These are phyloP conservation scores for Blastobotrys terrestris DNA, from an alignment of 805 yeast species.

Conservation along the genomic window DNA sequence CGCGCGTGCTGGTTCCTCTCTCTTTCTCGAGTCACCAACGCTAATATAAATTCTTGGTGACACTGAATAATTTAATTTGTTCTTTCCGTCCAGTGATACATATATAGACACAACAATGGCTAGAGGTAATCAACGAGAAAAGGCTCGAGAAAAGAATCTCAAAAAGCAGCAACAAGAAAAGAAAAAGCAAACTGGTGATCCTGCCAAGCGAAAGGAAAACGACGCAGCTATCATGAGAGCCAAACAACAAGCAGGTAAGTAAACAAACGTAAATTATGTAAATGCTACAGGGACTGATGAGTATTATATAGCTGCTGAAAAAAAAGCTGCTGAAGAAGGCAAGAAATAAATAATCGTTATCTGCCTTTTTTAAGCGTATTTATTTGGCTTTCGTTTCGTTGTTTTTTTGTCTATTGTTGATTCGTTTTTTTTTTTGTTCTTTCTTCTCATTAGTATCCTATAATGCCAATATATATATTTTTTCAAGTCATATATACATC, in stretches of 20 bases:
- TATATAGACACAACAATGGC: slow-evolving; percentile 52
- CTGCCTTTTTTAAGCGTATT: too few species aligned
- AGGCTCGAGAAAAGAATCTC: slow-evolving; percentile 80
- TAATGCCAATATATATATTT: too few species aligned
- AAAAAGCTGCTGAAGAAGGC: slow-evolving; percentile 11
- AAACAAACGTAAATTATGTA: neutral
- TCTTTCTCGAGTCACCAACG: neutral
- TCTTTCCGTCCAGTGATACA: neutral
- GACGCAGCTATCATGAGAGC: slow-evolving; percentile 88
- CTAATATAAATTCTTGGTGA: too few species aligned
- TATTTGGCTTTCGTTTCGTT: too few species aligned
- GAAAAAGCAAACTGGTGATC: slow-evolving; percentile 78
- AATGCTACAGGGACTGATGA: neutral
- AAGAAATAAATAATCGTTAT: slow-evolving; percentile 3
- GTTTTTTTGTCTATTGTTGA: too few species aligned
- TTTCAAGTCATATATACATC: too few species aligned
- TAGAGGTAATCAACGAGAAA: slow-evolving; percentile 94
- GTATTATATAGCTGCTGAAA: slow-evolving; percentile 6
- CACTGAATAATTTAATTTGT: neutral
- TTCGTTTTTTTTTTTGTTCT: too few species aligned
- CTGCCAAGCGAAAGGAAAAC: slow-evolving; percentile 73
- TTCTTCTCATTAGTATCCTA: too few species aligned
- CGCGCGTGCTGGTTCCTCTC: too few species aligned
- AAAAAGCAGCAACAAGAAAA: slow-evolving; percentile 63
- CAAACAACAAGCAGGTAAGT: slow-evolving; percentile 74